These are phyloP conservation scores for Cladosporium cucumerinum DNA, from an alignment of 2,329 filamentous ascomycete species.

Conservation along the genomic window DNA sequence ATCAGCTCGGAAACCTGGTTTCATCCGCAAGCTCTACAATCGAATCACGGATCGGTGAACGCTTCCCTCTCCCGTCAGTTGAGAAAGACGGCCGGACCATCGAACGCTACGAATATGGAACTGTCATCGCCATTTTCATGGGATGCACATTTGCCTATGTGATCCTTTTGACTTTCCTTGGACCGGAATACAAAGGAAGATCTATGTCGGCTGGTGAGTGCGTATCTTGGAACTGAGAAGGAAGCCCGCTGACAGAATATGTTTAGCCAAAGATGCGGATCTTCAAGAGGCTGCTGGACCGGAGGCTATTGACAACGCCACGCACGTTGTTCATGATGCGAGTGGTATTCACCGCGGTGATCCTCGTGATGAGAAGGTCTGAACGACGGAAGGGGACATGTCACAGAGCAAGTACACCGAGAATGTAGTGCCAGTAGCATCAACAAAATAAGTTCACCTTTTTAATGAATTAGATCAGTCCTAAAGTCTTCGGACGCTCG, in stretches of 20 bases:
- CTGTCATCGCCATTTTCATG: slow-evolving; percentile 68
- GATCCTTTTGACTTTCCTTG: slow-evolving; percentile 61
- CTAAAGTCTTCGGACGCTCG: not conserved
- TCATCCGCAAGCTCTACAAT: slow-evolving; percentile 44
- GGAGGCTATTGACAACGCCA: slow-evolving; percentile 3
- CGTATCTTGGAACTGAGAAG: not conserved
- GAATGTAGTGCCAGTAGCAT: not conserved
- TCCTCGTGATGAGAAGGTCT: slow-evolving; percentile 6
- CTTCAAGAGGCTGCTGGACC: slow-evolving; percentile 5
- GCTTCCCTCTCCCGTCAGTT: slow-evolving; percentile 38
- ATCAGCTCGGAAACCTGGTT: slow-evolving; percentile 75
- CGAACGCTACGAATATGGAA: slow-evolving; percentile 42
- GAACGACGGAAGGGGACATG: not conserved
- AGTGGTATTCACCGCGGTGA: slow-evolving; percentile 1
- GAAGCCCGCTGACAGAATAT: not conserved
- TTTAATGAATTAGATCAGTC: not conserved
- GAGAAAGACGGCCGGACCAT: slow-evolving; percentile 43
- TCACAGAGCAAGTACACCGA: too few relatives aligned
- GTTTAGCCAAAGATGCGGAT: slow-evolving; percentile 1
- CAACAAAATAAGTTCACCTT: not conserved
- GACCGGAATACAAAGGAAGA: slow-evolving; percentile 48
- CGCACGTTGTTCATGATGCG: not conserved
- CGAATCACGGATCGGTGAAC: slow-evolving; percentile 41
- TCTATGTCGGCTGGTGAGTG: slow-evolving; percentile 26
- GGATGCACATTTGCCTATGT: slow-evolving; percentile 69